Base-by-base conservation (phyloP, 306 rosid genomes). In the Sindora glabra region DNA sequence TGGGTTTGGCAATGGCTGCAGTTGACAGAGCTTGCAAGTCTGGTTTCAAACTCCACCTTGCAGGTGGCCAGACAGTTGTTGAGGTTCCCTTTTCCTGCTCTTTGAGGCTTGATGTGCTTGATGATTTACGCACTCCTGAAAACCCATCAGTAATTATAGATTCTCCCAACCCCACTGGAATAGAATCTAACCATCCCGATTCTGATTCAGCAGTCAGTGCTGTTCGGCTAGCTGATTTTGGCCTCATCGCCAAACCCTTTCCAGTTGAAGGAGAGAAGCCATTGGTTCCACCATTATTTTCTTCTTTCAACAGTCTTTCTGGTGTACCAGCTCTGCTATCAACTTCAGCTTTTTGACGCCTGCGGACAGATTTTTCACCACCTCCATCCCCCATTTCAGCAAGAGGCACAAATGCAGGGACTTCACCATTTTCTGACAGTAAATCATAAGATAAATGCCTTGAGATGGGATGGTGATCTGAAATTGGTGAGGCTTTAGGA, bases 151-250 rank as follows among this genome's bases (percentile, higher is more conserved):
- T 59, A 37, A 85, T 72, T 57, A 85, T 64, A 38, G 90, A 81
- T 58, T 89, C 94, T 19, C 96, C 94, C 39, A 85, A 49, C 47
- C 86, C 95, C 48, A 81, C 61, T 19, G 96, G 78, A 70, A 82
- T 68, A 24, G 94, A 57, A 64, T 72, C 87, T 55, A 80, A 50
- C 84, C 88, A 65, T 39, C 80, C 86, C 12, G 81, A 69, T 47
- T 89, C 96, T 4, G 80, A 57, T 22, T 80, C 90, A 0, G 88
- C 48, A 52, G 48, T 30, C 48, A 83, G 56, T 3, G 36, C 18
- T 4, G 71, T 41, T 65, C 94, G 77, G 74, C 86, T 83, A 26
- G 84, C 78, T 27, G 96, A 80, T 73, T 89, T 89, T 3, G 80
- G 73, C 79, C 84, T 78, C 90, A 83, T 70, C 41, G 84, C 77